These are phyloP conservation scores for Stephanocyclus meneghinianus DNA, from an alignment of 352 stramenopile genomes.

Conservation along the genomic window DNA sequence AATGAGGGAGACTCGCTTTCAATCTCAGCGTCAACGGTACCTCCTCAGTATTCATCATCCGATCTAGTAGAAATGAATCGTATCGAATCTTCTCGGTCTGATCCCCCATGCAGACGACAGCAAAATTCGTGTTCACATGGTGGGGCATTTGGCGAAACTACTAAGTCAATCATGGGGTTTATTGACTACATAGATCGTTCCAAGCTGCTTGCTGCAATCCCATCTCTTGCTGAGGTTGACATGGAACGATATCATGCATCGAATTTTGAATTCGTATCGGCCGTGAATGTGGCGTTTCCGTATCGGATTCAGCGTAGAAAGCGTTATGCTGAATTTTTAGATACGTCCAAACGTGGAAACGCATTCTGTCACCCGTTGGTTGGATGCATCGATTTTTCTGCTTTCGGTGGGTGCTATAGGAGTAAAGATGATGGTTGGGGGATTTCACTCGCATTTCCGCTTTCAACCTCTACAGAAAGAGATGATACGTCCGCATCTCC, in stretches of 20 bases:
- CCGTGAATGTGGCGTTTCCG: conserved; percentile 31
- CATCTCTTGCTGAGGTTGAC: conserved; percentile 35
- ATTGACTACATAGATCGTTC: conserved; percentile 28
- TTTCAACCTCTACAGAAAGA: background rate
- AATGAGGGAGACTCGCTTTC: background rate
- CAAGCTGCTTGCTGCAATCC: conserved; percentile 16
- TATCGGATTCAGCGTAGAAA: conserved; percentile 1
- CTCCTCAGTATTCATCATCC: too few species aligned
- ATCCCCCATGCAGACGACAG: background rate
- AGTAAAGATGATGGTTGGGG: background rate
- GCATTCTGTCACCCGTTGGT: conserved; percentile 36
- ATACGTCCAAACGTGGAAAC: background rate
- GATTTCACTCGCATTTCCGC: background rate
- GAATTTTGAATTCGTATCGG: conserved; percentile 8
- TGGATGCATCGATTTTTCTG: conserved; percentile 36
- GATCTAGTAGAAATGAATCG: background rate
- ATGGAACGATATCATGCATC: conserved; percentile 16
- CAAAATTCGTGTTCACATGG: background rate
- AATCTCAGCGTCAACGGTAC: background rate
- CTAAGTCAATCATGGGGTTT: conserved; percentile 13
- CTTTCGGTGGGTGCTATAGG: background rate
- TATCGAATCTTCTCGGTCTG: background rate
- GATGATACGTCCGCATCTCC: background rate
- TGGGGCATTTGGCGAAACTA: background rate
- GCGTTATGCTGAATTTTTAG: background rate